Base-by-base conservation (phyloP, 306 rosid species). In the Gillenia trifoliata region DNA sequence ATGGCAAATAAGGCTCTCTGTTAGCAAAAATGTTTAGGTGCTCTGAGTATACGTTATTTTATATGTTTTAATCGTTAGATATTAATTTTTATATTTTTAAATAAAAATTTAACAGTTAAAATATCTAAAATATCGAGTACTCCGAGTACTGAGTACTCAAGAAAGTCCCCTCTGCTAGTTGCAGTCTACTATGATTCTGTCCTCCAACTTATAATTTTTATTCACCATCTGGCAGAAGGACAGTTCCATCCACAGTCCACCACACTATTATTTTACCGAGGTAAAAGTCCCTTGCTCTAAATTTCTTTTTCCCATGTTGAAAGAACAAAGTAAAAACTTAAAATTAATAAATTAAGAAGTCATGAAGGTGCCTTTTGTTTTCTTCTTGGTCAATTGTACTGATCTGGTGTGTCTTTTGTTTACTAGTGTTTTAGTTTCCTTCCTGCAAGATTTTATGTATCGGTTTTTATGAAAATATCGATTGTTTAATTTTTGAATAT, bases 171-270 rank as follows among this genome's bases (percentile, higher is more conserved):
- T n/a, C 68, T 74, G 40, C 26, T 54, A 22, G 64, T 66, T 29
- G 73, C 84, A 31, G 45, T 62, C 76, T 73, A 75, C 77, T 74
- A 78, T 66, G 75, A 57, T 80, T 73, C 78, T 80, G 80, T 75
- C 75, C 66, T 34, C 43, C 43, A 41, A 8, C 34, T 33, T 41
- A 47, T 70, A 13, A 23, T 6, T 62, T 30, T 30, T 59, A 4
- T 25, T 11, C n/a, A 59, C n/a, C 4, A 25, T 2, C 8, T 6
- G 20, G 33, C 34, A 5, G 8, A 26, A 59, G 33, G 61, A 55
- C 3, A 11, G 29, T 55, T 55, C 29, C 5, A 8, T 8, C 5
- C 19, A 5, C 19, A 15, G 50, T 45, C 7, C 50, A 45, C 7
- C 16, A 15, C 16, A 45, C 50, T 45, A 45, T 45, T 45, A 15